A percentile compares a stretch with the other conserved stretches of the same genome.
These are phyloP conservation scores for Backusella australiensis DNA, from an alignment of 192 early-diverging fungal species.

Conservation along the genomic window DNA sequence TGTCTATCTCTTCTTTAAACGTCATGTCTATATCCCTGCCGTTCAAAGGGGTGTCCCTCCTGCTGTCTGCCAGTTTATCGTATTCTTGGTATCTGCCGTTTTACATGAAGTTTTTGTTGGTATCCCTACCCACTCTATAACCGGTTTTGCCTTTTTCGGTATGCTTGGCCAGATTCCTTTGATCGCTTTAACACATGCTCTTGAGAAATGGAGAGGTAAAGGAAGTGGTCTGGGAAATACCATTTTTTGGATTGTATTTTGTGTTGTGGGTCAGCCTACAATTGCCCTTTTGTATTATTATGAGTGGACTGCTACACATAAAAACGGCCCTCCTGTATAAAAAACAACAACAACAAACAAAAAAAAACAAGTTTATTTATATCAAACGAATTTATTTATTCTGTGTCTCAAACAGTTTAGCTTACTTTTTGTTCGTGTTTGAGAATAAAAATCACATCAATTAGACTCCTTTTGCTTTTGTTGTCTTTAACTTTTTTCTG, in stretches of 20 bases:
- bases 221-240: conserved; percentile 72
- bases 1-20: conserved; percentile 84
- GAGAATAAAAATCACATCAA: neutral
- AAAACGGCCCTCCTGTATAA: conserved; percentile 5
- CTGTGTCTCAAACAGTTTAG: neutral
- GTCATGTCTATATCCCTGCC: conserved; percentile 84
- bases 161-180: conserved; percentile 80
- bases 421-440: neutral
- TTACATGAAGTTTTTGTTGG: conserved; percentile 88
- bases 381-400: conserved; percentile 5
- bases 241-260: conserved; percentile 80
- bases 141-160: conserved; percentile 79
- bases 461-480: neutral
- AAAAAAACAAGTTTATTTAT: neutral
- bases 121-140: conserved; percentile 76
- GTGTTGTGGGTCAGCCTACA: conserved; percentile 77
- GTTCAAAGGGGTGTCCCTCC: conserved; percentile 63
- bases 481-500: neutral
- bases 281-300: conserved; percentile 74
- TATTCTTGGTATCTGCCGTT: conserved; percentile 82
- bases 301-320: conserved; percentile 49
- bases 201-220: conserved; percentile 67
- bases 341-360: neutral
- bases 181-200: conserved; percentile 63
- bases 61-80: conserved; percentile 53